Evolutionary conservation across 1,139 yeast species (phyloP).

Genomic region (Pichia sp.): DNA sequence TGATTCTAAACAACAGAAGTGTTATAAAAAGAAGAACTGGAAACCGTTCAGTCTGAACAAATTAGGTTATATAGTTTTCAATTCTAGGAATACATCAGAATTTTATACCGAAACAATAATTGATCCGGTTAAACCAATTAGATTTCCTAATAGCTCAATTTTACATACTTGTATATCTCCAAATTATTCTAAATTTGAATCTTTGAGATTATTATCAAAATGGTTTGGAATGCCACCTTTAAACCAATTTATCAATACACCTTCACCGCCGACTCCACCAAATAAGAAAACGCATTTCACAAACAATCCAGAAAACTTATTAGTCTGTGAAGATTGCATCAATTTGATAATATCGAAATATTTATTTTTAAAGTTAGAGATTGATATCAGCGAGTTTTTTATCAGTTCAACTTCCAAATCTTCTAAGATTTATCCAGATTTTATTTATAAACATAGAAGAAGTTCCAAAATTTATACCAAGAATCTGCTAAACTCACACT

Average conservation of each 20-base stretch:
- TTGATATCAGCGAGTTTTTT: conserved; percentile 21
- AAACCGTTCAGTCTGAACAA: conserved; percentile 26
- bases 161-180: conserved; percentile 15
- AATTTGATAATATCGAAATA: conserved; percentile 19
- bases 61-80: conserved; percentile 22
- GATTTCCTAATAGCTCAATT: conserved; percentile 26
- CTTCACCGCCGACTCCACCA: conserved; percentile 30
- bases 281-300: conserved; percentile 19
- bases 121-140: conserved; percentile 16
- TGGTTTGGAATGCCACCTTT: conserved; percentile 32
- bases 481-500: too few relatives aligned
- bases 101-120: neutral
- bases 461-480: conserved; percentile 7
- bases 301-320: conserved; percentile 28
- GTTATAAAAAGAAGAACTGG: conserved; percentile 17
- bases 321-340: conserved; percentile 27
- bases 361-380: conserved; percentile 24
- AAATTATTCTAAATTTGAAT: neutral
- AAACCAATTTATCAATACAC: conserved; percentile 26
- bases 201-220: conserved; percentile 21
- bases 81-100: neutral
- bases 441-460: conserved; percentile 13
- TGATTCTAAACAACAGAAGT: conserved; percentile 10
- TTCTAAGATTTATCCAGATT: conserved; percentile 8
- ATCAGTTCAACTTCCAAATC: conserved; percentile 11